phyloP scores from a whole-genome alignment of 2,329 filamentous ascomycete species.

The Cordyceps tenuipes region DNA sequence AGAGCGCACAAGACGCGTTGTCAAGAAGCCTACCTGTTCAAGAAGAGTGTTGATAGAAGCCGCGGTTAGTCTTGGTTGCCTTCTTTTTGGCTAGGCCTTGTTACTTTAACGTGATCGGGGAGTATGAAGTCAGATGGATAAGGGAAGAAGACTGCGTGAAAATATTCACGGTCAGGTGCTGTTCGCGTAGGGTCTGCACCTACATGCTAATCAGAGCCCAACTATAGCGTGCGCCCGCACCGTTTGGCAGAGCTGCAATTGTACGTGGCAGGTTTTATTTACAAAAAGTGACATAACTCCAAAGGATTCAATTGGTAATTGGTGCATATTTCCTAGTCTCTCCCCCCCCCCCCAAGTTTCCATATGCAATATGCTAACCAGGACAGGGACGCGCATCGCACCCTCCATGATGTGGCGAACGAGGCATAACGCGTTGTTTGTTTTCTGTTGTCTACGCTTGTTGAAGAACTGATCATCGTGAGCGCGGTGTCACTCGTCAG shows the following conservation, averaged over 20 bases:
- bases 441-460: too few relatives aligned
- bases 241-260: neutral
- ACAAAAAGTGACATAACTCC: too few relatives aligned
- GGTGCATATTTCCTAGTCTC: neutral
- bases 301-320: neutral
- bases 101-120: neutral
- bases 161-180: neutral
- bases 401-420: neutral
- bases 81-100: neutral
- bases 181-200: too few relatives aligned
- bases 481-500: too few relatives aligned
- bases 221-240: neutral
- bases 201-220: too few relatives aligned
- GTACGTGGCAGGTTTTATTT: neutral
- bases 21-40: neutral
- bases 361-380: neutral
- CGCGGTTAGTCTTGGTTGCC: neutral
- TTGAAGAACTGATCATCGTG: too few relatives aligned
- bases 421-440: neutral
- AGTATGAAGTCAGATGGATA: neutral
- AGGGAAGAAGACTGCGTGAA: neutral
- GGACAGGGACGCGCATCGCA: neutral
- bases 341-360: too few relatives aligned
- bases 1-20: neutral
- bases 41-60: neutral